Percentiles rank a stretch among this genome's conserved stretches.
Conservation (phyloP, 768 basidiomycete species). For the Amanita subjunquillea region DNA sequence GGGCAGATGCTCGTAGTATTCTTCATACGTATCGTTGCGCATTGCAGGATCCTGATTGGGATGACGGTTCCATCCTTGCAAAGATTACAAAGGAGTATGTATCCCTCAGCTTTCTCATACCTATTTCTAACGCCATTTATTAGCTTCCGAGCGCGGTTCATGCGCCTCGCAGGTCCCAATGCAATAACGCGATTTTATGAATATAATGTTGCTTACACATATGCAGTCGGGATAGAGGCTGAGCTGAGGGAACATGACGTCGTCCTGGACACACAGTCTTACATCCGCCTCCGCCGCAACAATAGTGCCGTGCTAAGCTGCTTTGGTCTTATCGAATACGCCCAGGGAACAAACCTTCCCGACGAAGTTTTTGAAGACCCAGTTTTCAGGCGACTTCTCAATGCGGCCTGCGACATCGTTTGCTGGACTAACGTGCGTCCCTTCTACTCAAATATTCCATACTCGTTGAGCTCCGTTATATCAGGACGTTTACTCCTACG, state of each 20-base stretch:
- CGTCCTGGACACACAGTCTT: constrained; percentile 44
- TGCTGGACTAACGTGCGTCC: constrained; percentile 59
- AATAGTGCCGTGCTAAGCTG: constrained; percentile 60
- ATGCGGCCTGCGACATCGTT: constrained; percentile 53
- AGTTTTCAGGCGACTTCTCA: constrained; percentile 41
- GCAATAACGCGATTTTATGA: constrained; percentile 39
- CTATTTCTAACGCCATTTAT: background rate
- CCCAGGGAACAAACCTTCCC: constrained; percentile 50
- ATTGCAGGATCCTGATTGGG: constrained; percentile 39
- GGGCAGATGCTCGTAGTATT: constrained; percentile 41
- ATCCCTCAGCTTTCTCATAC: background rate
- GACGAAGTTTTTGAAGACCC: constrained; percentile 51
- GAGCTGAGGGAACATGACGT: constrained; percentile 46
- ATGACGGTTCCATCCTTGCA: constrained; percentile 46
- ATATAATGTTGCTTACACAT: constrained; percentile 45
- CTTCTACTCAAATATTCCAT: background rate
- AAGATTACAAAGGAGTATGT: constrained; percentile 53
- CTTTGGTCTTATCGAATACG: constrained; percentile 53
- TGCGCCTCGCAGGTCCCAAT: constrained; percentile 33
- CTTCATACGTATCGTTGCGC: constrained; percentile 42
- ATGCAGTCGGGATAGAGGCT: constrained; percentile 50
- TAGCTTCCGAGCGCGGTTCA: constrained; percentile 46
- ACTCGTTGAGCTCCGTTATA: constrained; percentile 2
- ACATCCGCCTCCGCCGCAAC: constrained; percentile 50
- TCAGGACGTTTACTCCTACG: constrained; percentile 64